Conservation (phyloP, 495 filamentous ascomycete genomes). For the Parathielavia appendiculata region DNA sequence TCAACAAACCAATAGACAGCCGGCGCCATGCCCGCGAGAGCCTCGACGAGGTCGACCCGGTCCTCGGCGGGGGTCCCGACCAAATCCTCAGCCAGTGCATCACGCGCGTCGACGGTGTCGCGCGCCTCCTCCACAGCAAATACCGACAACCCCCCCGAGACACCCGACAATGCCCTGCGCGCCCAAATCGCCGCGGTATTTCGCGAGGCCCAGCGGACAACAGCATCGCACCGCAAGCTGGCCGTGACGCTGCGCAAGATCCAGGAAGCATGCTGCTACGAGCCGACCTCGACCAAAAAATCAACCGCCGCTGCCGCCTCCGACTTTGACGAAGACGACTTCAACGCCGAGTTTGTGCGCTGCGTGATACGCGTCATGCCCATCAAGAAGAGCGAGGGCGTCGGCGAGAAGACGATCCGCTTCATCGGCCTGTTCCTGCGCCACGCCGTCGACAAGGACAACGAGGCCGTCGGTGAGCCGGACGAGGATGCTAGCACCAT, state of each 20-base stretch:
- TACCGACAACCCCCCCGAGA: constrained; percentile 66
- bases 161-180: constrained; percentile 63
- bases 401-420: constrained; percentile 76
- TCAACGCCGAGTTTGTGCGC: constrained; percentile 76
- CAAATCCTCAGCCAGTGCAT: constrained; percentile 47
- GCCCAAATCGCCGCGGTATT: constrained; percentile 74
- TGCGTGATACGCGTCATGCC: constrained; percentile 76
- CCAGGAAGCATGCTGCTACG: constrained; percentile 83
- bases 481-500: constrained; percentile 56
- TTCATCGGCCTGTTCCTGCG: constrained; percentile 83
- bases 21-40: constrained; percentile 24
- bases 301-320: constrained; percentile 39
- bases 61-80: constrained; percentile 44
- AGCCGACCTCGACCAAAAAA: constrained; percentile 53
- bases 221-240: constrained; percentile 83
- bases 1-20: constrained; percentile 1
- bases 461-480: constrained; percentile 45
- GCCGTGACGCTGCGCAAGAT: constrained; percentile 78
- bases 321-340: constrained; percentile 74
- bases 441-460: constrained; percentile 78
- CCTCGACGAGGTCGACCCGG: constrained; percentile 54
- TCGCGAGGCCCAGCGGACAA: constrained; percentile 79
- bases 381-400: constrained; percentile 88
- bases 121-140: constrained; percentile 59
- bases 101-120: constrained; percentile 49